Evolutionary conservation across 495 filamentous ascomycete genomes (phyloP), one percentile per base, ranked within the genome.

Genomic region (Annulohypoxylon bovei): DNA sequence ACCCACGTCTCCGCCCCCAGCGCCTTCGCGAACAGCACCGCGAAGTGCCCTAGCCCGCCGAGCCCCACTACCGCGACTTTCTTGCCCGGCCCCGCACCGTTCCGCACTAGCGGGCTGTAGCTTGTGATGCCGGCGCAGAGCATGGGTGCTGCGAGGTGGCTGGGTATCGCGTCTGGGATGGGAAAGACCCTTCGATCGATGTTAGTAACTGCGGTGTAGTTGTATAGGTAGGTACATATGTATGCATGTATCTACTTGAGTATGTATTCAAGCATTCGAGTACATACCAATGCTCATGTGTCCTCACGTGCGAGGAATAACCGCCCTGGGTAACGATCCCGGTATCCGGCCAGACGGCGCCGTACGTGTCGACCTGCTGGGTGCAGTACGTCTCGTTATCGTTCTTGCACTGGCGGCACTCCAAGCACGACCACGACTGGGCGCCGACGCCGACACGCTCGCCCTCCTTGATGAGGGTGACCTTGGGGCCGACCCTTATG

Each of bases 61-160:
- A 87, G 65, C 1, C 85, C 86, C 6, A 96, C 89, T 54, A 94
- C 88, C 39, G 86, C 93, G 18, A 95, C 90, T 77, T 92, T 93
- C 81, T 92, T 93, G n/a, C 92, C 91, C 0, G 90, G 89, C 0
- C 90, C 89, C 44, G 82, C 82, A n/a, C 89, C 90, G 74, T 92
- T 88, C 25, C 91, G 88, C 39, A 91, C 88, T 1, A 97, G 83
- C 0, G 93, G 93, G 33, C 87, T 90, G 80, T 89, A 97, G 28
- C 88, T 88, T 1, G 94, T 97, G 30, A 96, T 79, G 46, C 94
- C 93, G 33, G 92, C 94, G 77, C 94, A 97, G 73, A 97, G 84
- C 92, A 72, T 96, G 1, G 92, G 94, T 12, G 93, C 94, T 1
- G 90, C 92, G 30, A 88, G 75, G 42, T 84, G 84, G 70, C 82